Percentiles rank a stretch among this genome's conserved stretches.
phyloP scores from a whole-genome alignment of 176 grass and related monocot species.

The Microstegium vimineum region DNA sequence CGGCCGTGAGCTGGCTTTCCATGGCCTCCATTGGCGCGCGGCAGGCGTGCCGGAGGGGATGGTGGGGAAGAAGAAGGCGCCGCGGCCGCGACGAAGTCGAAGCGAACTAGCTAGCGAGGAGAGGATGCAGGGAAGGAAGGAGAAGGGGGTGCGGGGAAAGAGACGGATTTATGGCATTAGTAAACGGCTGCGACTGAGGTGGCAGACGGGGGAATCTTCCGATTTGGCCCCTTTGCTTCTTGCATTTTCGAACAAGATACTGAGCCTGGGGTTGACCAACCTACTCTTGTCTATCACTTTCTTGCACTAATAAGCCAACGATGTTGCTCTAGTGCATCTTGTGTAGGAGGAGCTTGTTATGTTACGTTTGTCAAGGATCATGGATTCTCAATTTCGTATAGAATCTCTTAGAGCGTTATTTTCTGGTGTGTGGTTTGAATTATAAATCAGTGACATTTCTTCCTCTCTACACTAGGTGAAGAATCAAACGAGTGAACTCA shows the following conservation, averaged over 20 bases:
- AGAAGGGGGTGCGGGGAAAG: background rate
- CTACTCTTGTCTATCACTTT: no score
- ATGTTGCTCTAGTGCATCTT: no score
- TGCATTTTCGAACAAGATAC: background rate
- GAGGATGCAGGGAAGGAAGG: no score
- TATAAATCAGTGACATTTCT: no score
- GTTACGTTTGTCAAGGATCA: no score
- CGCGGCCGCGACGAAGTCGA: constrained; percentile 12
- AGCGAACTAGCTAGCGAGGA: background rate
- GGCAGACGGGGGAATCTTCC: background rate
- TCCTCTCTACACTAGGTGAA: no score
- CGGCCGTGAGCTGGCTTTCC: constrained; percentile 38
- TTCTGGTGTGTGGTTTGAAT: no score
- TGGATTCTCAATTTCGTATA: no score
- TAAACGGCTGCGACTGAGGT: background rate
- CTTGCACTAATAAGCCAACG: no score
- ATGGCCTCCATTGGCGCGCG: constrained; percentile 42
- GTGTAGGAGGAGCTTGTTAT: no score
- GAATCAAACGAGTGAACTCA: no score
- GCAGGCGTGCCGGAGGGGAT: background rate
- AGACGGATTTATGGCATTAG: background rate
- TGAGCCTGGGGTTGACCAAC: background rate
- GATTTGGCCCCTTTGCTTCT: background rate
- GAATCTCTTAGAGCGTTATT: no score
- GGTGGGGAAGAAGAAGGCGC: constrained; percentile 28